Conservation (phyloP, 371 early-diverging fungal genomes). For the Funneliformis caledonium region DNA sequence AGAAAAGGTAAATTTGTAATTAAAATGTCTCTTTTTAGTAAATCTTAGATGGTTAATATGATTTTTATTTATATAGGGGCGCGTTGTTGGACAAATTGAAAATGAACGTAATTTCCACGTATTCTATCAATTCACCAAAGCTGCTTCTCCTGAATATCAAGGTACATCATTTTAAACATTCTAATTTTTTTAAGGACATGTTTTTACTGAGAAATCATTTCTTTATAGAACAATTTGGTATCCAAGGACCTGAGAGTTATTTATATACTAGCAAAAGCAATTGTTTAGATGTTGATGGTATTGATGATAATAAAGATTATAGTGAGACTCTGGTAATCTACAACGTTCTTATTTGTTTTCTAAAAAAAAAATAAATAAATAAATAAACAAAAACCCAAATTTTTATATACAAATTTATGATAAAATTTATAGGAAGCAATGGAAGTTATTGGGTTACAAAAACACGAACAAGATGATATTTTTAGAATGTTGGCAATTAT, state of each 20-base stretch:
- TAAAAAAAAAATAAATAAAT: too few species aligned
- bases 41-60: not conserved
- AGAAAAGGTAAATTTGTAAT: slow-evolving; percentile 78
- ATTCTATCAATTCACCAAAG: slow-evolving; percentile 90
- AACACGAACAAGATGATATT: slow-evolving; percentile 78
- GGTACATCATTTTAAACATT: slow-evolving; percentile 45
- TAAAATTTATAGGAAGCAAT: slow-evolving; percentile 67
- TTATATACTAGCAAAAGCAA: slow-evolving; percentile 75
- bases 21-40: not conserved
- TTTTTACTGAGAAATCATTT: slow-evolving; percentile 24
- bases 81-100: slow-evolving; percentile 94
- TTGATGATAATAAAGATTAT: slow-evolving; percentile 80
- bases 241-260: slow-evolving; percentile 83
- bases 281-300: slow-evolving; percentile 80
- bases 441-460: slow-evolving; percentile 75
- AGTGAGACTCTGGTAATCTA: slow-evolving; percentile 64
- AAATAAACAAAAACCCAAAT: too few species aligned
- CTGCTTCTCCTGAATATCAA: slow-evolving; percentile 74
- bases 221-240: slow-evolving; percentile 68
- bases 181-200: not conserved
- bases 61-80: slow-evolving; percentile 54
- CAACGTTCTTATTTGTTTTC: slow-evolving; percentile 10
- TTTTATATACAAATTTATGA: slow-evolving; percentile 5
- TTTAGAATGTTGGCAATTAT: slow-evolving; percentile 82
- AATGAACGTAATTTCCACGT: slow-evolving; percentile 99